These are phyloP conservation scores for Colletotrichum higginsianum DNA, from an alignment of 2,329 filamentous ascomycete species.

Conservation along the genomic window DNA sequence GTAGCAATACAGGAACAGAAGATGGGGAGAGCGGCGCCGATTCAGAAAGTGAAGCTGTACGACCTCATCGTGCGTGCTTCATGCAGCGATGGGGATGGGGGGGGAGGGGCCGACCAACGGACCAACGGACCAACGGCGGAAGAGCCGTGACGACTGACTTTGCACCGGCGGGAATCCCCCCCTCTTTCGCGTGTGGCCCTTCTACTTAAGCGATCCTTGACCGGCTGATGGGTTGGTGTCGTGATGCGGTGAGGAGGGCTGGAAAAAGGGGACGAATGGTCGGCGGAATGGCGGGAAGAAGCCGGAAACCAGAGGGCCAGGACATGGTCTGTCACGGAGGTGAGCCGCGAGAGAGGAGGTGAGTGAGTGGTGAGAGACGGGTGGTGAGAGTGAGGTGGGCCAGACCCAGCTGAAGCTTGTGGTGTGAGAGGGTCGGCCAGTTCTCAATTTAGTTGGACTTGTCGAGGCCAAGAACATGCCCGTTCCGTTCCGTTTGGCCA, in stretches of 20 bases:
- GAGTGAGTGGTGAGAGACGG: background rate
- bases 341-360: background rate
- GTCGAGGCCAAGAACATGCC: background rate
- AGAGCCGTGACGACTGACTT: background rate
- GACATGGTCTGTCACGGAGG: conserved; percentile 10
- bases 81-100: conserved; percentile 18
- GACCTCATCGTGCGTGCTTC: conserved; percentile 41
- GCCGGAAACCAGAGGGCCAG: conserved; percentile 26
- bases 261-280: conserved; percentile 22
- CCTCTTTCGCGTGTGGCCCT: background rate
- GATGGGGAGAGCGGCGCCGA: conserved; percentile 12
- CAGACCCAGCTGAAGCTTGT: conserved; percentile 13
- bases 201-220: background rate
- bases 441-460: background rate
- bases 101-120: background rate
- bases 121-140: background rate
- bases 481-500: conserved; percentile 18
- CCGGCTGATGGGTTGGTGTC: conserved; percentile 8
- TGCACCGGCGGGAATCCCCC: too few species aligned
- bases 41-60: conserved; percentile 35
- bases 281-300: conserved; percentile 41
- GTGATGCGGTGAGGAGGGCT: conserved; percentile 41
- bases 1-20: conserved; percentile 32
- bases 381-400: conserved; percentile 14
- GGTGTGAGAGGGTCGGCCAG: conserved; percentile 14